Conservation (phyloP, 305 asterid species). For the Fraxinus velutina region DNA sequence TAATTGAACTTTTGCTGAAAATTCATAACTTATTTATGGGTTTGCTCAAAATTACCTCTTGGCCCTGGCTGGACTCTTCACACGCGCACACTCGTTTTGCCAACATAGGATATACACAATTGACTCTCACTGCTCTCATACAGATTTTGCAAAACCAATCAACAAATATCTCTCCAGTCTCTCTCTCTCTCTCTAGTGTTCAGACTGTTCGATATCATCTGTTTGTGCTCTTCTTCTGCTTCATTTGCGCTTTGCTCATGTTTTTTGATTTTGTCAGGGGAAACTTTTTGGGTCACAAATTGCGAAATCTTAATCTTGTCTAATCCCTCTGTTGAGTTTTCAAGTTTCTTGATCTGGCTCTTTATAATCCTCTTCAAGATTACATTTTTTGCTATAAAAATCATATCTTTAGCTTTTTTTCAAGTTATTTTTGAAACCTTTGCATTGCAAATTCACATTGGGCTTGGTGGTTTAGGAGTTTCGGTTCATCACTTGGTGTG, state of each 20-base stretch:
- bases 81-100: conserved; percentile 3
- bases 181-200: not conserved
- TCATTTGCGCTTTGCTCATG: conserved; percentile 1
- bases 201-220: not conserved
- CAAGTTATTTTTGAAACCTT: not conserved
- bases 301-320: not conserved
- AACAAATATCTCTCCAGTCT: conserved; percentile 15
- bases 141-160: conserved; percentile 26
- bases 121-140: conserved; percentile 10
- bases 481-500: conserved; percentile 3
- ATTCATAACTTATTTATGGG: not conserved
- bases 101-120: conserved; percentile 14
- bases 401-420: not conserved
- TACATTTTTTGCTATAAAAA: not conserved
- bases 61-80: not conserved
- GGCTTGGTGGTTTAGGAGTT: conserved; percentile 20
- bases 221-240: conserved; percentile 1
- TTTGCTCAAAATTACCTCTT: not conserved
- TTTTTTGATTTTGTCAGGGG: not conserved
- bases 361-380: not conserved
- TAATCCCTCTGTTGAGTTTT: not conserved
- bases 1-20: not conserved
- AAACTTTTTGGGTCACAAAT: not conserved
- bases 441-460: conserved; percentile 11
- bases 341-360: conserved; percentile 27